phyloP scores from a whole-genome alignment of 169 alveolate genomes.

The Eimeria sp. region DNA sequence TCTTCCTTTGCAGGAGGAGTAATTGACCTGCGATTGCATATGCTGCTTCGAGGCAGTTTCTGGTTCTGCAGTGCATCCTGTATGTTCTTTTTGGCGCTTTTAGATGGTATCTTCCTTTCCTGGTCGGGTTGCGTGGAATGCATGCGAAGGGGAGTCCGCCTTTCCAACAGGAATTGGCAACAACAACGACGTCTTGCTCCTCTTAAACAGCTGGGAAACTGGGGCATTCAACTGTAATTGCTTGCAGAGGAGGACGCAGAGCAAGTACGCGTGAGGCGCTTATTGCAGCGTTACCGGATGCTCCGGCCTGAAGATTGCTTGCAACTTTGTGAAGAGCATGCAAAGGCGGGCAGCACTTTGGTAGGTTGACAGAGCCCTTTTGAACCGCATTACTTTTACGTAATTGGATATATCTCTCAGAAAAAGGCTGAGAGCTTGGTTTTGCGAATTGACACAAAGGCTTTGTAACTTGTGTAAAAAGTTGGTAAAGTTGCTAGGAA shows the following conservation, averaged over 20 bases:
- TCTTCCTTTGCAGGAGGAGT: too few relatives aligned
- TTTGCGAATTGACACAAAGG: background rate
- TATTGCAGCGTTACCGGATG: slow-evolving; percentile 54
- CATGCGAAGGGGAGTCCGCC: background rate
- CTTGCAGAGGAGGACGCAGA: background rate
- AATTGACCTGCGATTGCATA: background rate
- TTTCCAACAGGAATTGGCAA: background rate
- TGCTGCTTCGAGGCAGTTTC: background rate
- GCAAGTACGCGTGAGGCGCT: background rate
- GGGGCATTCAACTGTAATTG: background rate
- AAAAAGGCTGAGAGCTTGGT: background rate
- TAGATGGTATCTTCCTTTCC: background rate
- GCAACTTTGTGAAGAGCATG: slow-evolving; percentile 36
- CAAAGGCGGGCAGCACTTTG: background rate
- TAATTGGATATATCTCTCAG: background rate
- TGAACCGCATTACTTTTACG: background rate
- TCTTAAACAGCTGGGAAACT: background rate
- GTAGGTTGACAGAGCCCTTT: background rate
- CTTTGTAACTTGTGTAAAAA: too few relatives aligned
- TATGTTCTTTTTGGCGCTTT: background rate
- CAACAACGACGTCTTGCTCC: background rate
- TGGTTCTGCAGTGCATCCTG: background rate
- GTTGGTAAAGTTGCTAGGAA: too few relatives aligned
- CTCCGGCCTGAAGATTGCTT: slow-evolving; percentile 67
- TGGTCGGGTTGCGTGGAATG: background rate